Conservation (phyloP, 352 stramenopile genomes). For the Globisporangium mamillatum region DNA sequence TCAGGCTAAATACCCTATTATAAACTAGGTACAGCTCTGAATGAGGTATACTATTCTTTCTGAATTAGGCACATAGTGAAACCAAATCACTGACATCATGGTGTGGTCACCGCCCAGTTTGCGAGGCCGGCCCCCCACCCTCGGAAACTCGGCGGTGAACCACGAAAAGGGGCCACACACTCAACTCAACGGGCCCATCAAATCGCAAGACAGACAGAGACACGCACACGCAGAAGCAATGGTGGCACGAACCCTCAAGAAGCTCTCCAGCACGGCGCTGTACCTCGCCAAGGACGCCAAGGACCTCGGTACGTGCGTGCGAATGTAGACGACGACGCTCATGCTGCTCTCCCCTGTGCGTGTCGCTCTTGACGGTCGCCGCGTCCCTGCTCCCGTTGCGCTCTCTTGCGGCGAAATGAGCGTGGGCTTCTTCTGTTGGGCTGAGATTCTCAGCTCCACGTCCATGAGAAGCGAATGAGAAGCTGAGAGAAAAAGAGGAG, state of each 20-base stretch:
- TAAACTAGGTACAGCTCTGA: too few relatives aligned
- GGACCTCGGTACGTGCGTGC: conserved; percentile 39
- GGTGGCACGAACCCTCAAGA: conserved; percentile 32
- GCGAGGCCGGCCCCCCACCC: background rate
- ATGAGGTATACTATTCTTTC: background rate
- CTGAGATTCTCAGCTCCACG: background rate
- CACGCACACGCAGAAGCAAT: conserved; percentile 23
- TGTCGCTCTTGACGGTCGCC: background rate
- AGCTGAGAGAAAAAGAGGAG: background rate
- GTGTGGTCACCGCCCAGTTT: background rate
- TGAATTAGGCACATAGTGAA: background rate
- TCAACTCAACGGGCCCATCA: background rate
- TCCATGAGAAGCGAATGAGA: background rate
- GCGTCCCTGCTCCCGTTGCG: background rate
- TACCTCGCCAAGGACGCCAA: conserved; percentile 54
- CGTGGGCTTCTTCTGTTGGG: background rate
- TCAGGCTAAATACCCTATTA: too few relatives aligned
- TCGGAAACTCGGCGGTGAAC: conserved; percentile 12
- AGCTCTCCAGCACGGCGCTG: conserved; percentile 37
- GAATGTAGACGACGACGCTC: background rate
- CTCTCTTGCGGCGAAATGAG: background rate
- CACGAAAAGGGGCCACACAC: conserved; percentile 8
- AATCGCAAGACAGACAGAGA: conserved; percentile 14
- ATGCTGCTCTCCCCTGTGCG: background rate
- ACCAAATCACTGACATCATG: background rate